Conservation (phyloP, 441 rosid genomes). For the Pelargonium exstipulatum region DNA sequence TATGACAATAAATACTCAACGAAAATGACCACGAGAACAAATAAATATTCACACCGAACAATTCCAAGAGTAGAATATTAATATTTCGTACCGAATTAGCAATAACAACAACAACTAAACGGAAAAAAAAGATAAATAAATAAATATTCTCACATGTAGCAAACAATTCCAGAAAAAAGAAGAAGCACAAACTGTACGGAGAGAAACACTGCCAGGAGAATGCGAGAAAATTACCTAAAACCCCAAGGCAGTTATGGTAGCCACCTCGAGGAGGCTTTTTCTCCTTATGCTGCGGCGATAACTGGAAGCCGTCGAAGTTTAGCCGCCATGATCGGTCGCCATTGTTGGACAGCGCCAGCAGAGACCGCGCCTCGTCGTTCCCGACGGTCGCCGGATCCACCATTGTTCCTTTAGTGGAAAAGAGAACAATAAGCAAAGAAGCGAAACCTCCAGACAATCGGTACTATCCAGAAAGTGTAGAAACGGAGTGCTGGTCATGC, state of each 20-base stretch:
- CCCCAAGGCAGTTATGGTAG: slow-evolving; percentile 79
- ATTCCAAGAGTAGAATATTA: neutral
- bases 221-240: slow-evolving; percentile 40
- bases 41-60: neutral
- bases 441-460: neutral
- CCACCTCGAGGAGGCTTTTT: slow-evolving; percentile 37
- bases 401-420: slow-evolving; percentile 27
- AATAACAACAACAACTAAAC: neutral
- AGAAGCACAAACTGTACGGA: no score
- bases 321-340: slow-evolving; percentile 77
- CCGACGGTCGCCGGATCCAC: slow-evolving; percentile 28
- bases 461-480: neutral
- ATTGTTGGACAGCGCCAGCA: slow-evolving; percentile 36
- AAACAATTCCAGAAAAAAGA: neutral
- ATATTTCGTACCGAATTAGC: neutral
- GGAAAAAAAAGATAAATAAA: no score
- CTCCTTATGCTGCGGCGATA: slow-evolving; percentile 45
- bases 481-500: neutral
- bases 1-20: neutral
- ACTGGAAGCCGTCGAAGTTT: slow-evolving; percentile 70
- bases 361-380: slow-evolving; percentile 54
- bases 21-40: neutral
- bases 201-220: neutral
- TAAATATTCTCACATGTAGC: neutral
- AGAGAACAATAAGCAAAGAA: neutral